phyloP scores from a whole-genome alignment of 352 stramenopile genomes.

The Peronospora destructor region DNA sequence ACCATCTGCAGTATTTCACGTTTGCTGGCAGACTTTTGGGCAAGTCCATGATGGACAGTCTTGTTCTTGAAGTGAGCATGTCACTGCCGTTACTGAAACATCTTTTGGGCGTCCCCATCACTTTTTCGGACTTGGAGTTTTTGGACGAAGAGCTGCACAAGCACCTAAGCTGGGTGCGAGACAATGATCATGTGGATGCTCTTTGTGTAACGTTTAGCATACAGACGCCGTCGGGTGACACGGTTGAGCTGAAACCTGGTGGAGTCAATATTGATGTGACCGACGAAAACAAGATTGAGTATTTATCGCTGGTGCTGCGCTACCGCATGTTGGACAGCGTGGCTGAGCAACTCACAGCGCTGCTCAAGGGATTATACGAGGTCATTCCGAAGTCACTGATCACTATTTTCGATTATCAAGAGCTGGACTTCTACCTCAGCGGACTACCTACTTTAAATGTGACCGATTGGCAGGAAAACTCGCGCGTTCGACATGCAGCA shows the following conservation, averaged over 20 bases:
- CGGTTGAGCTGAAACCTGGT: conserved; percentile 88
- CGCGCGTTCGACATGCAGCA: conserved; percentile 38
- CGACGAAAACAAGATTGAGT: conserved; percentile 91
- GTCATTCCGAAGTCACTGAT: conserved; percentile 88
- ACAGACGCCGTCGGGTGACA: conserved; percentile 44
- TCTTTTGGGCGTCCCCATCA: conserved; percentile 76
- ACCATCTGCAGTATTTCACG: conserved; percentile 92
- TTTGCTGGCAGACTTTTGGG: conserved; percentile 93
- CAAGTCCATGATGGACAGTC: conserved; percentile 95
- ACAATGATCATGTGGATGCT: conserved; percentile 61
- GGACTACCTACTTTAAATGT: conserved; percentile 79
- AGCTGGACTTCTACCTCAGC: conserved; percentile 93
- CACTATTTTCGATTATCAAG: conserved; percentile 90
- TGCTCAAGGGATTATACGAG: conserved; percentile 89
- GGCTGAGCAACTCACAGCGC: conserved; percentile 79
- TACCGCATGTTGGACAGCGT: conserved; percentile 91
- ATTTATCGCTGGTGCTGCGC: conserved; percentile 90
- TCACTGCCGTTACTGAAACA: conserved; percentile 84
- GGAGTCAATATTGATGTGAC: conserved; percentile 90
- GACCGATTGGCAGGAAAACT: conserved; percentile 83
- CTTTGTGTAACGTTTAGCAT: conserved; percentile 76
- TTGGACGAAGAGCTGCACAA: conserved; percentile 75
- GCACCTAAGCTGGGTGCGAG: conserved; percentile 65
- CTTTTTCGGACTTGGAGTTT: conserved; percentile 81
- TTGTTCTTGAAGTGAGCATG: conserved; percentile 96